These are phyloP conservation scores for Fusarium ambrosium DNA, from an alignment of 2,329 filamentous ascomycete species.

Conservation along the genomic window DNA sequence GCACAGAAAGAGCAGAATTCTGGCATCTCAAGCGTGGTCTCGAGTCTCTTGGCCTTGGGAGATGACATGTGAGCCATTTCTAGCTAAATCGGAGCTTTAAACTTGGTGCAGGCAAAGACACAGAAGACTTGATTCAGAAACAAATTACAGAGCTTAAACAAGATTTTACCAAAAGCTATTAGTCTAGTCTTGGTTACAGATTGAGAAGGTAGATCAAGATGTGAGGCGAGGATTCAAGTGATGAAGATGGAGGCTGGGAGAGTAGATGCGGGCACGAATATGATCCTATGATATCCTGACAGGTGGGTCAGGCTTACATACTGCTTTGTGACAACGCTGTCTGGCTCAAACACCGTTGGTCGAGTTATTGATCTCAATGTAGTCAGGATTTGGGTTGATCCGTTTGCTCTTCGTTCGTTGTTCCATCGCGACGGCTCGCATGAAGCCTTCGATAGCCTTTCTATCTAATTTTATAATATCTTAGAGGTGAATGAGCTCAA, in stretches of 20 bases:
- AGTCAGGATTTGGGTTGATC: not conserved
- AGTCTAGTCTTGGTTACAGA: not conserved
- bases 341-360: not conserved
- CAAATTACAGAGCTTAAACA: accelerated
- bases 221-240: not conserved
- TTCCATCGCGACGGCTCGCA: too few relatives aligned
- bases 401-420: too few relatives aligned
- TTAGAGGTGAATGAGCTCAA: too few relatives aligned
- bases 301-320: not conserved
- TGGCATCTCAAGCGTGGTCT: not conserved
- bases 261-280: not conserved
- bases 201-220: not conserved
- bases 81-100: not conserved
- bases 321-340: not conserved
- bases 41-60: not conserved
- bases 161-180: not conserved
- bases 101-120: not conserved
- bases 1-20: not conserved
- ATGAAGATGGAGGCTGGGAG: not conserved
- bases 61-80: not conserved
- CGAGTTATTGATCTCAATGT: not conserved
- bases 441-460: too few relatives aligned
- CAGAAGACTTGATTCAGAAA: not conserved
- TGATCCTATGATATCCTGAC: not conserved
- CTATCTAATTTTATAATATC: too few relatives aligned